Conservation (phyloP, 73 alveolate genomes). For the Symbiodinium pilosum region DNA sequence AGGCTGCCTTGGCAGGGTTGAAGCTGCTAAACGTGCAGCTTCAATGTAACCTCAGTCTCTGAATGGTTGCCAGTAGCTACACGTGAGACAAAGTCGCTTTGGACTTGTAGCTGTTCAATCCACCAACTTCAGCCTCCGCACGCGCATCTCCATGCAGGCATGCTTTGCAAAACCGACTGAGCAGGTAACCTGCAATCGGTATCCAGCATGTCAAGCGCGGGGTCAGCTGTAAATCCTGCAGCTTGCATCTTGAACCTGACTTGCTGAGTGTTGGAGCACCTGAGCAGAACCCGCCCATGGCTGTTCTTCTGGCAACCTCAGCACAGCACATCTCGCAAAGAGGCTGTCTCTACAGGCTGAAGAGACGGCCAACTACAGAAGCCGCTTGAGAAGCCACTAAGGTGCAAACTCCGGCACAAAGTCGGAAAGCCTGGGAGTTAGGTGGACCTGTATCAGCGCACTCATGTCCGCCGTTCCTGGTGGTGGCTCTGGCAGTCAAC, state of each 20-base stretch:
- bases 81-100: not conserved
- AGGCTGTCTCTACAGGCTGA: not conserved
- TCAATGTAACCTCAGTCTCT: not conserved
- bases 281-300: no score
- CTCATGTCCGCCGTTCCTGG: no score
- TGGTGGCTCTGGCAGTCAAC: not conserved
- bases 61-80: not conserved
- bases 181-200: not conserved
- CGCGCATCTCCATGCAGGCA: not conserved
- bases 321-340: no score
- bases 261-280: not conserved
- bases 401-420: not conserved
- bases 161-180: not conserved
- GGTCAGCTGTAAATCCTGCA: not conserved
- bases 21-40: not conserved
- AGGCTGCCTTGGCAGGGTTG: no score
- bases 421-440: not conserved
- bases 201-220: not conserved
- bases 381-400: not conserved
- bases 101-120: not conserved
- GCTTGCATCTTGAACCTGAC: not conserved
- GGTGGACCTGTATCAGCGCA: not conserved
- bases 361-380: not conserved
- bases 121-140: not conserved
- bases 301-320: no score